These are phyloP conservation scores for Entelexis sorbosivorans DNA, from an alignment of 1,139 yeast genomes.

Conservation along the genomic window DNA sequence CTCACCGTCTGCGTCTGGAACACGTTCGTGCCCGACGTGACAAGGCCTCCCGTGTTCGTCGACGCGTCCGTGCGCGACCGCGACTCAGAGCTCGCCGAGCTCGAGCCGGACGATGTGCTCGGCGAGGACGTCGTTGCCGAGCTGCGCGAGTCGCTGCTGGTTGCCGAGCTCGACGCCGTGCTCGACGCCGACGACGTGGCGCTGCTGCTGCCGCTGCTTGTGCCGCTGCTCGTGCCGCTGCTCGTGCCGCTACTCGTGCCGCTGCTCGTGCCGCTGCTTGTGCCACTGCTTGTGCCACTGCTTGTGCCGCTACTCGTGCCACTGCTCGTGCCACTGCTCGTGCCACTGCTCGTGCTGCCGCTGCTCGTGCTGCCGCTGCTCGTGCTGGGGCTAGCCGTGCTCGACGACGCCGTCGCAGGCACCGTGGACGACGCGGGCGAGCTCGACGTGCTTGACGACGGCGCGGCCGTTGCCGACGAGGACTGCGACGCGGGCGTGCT, in stretches of 20 bases:
- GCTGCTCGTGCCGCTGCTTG: not conserved
- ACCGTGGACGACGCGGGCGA: not conserved
- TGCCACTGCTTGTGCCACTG: not conserved
- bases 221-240: not conserved
- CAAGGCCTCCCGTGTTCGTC: not conserved
- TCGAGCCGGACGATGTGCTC: not conserved
- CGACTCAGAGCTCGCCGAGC: not conserved
- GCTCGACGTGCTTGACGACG: not conserved
- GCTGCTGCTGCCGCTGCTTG: too few relatives aligned
- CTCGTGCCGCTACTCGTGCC: not conserved
- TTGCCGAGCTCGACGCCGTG: not conserved
- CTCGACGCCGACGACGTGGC: not conserved
- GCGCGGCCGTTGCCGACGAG: not conserved
- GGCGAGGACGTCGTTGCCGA: too few relatives aligned
- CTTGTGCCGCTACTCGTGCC: not conserved
- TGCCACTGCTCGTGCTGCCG: not conserved
- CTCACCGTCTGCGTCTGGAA: conserved; percentile 5
- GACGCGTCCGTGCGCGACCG: not conserved
- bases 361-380: not conserved
- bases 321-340: not conserved
- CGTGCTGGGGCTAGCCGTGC: not conserved
- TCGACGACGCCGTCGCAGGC: not conserved
- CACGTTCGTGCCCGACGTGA: not conserved
- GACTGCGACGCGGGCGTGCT: not conserved
- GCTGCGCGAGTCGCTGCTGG: not conserved